Conservation (phyloP, 2,329 filamentous ascomycete species). For the Claviceps sp. region DNA sequence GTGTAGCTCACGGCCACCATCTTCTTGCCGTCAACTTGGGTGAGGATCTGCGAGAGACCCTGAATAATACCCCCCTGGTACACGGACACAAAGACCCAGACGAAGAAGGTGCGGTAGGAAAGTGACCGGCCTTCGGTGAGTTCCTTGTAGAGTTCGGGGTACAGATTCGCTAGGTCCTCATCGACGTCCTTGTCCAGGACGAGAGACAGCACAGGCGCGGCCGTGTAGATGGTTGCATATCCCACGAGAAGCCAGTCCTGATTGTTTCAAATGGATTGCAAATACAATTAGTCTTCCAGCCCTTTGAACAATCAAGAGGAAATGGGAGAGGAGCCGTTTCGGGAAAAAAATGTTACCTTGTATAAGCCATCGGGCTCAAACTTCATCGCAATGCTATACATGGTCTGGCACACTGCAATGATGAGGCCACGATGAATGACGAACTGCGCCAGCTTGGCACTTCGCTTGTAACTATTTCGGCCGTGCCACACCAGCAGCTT, state of each 20-base stretch:
- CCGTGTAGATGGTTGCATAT: conserved; percentile 93
- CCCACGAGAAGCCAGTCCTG: conserved; percentile 91
- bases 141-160: conserved; percentile 95
- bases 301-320: background rate
- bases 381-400: conserved; percentile 85
- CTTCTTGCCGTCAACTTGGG: conserved; percentile 55
- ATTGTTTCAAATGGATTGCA: conserved; percentile 15
- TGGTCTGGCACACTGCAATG: conserved; percentile 89
- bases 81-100: conserved; percentile 88
- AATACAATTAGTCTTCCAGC: conserved; percentile 15
- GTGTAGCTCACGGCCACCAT: conserved; percentile 93
- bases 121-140: conserved; percentile 79
- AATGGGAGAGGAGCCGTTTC: background rate
- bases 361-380: conserved; percentile 94
- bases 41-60: conserved; percentile 79
- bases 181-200: conserved; percentile 94
- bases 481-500: conserved; percentile 99
- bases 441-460: conserved; percentile 90
- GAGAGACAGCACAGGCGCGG: conserved; percentile 80
- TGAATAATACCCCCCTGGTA: conserved; percentile 96
- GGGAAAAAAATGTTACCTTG: conserved; percentile 32
- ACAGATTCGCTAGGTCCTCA: conserved; percentile 82
- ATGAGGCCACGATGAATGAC: conserved; percentile 96
- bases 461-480: conserved; percentile 91
- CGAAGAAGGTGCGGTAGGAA: conserved; percentile 88